phyloP scores from a whole-genome alignment of 2,329 filamentous ascomycete species.

The Hymenoscyphus infarciens region DNA sequence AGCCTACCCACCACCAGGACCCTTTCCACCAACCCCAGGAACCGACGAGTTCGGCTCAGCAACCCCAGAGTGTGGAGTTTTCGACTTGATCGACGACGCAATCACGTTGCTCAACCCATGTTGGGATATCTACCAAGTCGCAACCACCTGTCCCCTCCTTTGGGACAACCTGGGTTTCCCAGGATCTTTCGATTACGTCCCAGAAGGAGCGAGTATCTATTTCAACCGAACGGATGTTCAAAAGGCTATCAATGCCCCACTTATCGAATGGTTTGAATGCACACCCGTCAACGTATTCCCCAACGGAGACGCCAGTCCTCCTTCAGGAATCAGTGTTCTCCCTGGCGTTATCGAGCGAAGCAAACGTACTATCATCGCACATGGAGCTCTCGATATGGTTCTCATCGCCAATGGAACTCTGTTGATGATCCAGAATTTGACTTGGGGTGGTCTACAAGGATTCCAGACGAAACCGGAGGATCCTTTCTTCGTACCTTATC shows the following conservation, averaged over 20 bases:
- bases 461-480: slow-evolving; percentile 46
- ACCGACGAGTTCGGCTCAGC: slow-evolving; percentile 36
- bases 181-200: slow-evolving; percentile 60
- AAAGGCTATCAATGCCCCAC: slow-evolving; percentile 64
- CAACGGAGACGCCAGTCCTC: slow-evolving; percentile 50
- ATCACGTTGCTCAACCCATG: slow-evolving; percentile 65
- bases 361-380: slow-evolving; percentile 68
- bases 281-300: slow-evolving; percentile 44
- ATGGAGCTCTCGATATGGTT: slow-evolving; percentile 53
- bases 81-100: slow-evolving; percentile 51
- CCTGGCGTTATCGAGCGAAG: slow-evolving; percentile 71
- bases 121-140: slow-evolving; percentile 73
- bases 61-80: slow-evolving; percentile 54
- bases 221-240: slow-evolving; percentile 61
- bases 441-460: slow-evolving; percentile 58
- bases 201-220: slow-evolving; percentile 58
- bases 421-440: slow-evolving; percentile 65
- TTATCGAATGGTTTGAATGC: slow-evolving; percentile 62
- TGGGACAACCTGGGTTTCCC: slow-evolving; percentile 70
- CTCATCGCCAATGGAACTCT: slow-evolving; percentile 59
- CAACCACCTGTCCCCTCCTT: slow-evolving; percentile 65
- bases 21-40: slow-evolving; percentile 50
- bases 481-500: slow-evolving; percentile 43
- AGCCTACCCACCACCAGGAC: slow-evolving; percentile 63
- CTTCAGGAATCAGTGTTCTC: slow-evolving; percentile 55